Evolutionary conservation across 2,329 filamentous ascomycete species (phyloP).

Genomic region (Rutstroemia sp.): DNA sequence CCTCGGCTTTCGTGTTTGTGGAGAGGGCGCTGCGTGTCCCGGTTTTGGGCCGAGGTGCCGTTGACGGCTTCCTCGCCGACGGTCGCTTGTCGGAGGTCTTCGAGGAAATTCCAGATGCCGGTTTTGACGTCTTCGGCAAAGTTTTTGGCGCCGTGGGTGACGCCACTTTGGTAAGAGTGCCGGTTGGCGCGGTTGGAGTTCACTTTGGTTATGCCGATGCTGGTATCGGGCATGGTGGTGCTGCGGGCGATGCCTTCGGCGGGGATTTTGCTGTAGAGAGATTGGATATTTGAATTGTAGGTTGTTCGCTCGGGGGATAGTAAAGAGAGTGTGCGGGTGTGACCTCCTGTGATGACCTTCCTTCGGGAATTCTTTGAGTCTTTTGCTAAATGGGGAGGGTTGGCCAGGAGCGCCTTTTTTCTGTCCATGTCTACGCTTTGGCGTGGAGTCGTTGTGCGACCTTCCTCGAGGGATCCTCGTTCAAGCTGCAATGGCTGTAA

Average conservation of each 20-base stretch:
- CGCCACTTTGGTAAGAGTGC: conserved; percentile 28
- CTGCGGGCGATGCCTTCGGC: conserved; percentile 16
- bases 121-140: conserved; percentile 70
- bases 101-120: conserved; percentile 88
- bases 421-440: conserved; percentile 60
- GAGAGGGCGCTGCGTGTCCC: conserved; percentile 21
- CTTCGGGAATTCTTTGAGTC: conserved; percentile 37
- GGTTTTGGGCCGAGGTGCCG: conserved; percentile 34
- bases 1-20: conserved; percentile 33
- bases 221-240: conserved; percentile 28
- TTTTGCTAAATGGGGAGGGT: conserved; percentile 29
- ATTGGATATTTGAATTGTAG: conserved; percentile 18
- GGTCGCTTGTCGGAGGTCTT: conserved; percentile 90
- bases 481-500: conserved; percentile 43
- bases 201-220: conserved; percentile 22
- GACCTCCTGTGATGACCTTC: conserved; percentile 61
- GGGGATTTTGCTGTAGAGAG: conserved; percentile 32
- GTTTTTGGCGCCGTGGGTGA: conserved; percentile 27
- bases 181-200: conserved; percentile 20
- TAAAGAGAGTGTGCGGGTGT: conserved; percentile 65
- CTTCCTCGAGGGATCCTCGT: conserved; percentile 19
- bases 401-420: conserved; percentile 58
- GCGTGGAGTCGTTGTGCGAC: conserved; percentile 14
- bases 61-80: conserved; percentile 85
- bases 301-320: conserved; percentile 52